These are phyloP conservation scores for Penicillium salamii DNA, from an alignment of 495 filamentous ascomycete genomes.

Conservation along the genomic window DNA sequence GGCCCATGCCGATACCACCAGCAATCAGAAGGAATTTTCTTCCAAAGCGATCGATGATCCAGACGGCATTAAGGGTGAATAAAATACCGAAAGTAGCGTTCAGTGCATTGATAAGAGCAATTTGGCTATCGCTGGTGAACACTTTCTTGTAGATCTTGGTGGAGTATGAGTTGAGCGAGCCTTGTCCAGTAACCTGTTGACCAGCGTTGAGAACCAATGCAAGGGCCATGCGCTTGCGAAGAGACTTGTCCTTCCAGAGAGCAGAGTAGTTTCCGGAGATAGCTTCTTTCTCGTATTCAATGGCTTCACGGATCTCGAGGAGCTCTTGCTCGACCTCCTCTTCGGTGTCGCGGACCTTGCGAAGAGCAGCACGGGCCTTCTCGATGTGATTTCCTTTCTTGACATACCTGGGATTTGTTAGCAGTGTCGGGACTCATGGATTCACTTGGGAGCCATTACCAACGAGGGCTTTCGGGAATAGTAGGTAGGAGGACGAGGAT, in stretches of 20 bases:
- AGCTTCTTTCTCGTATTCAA: slow-evolving; percentile 61
- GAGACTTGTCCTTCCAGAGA: slow-evolving; percentile 59
- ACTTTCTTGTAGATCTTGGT: slow-evolving; percentile 64
- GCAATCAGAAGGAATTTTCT: slow-evolving; percentile 65
- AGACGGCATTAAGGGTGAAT: slow-evolving; percentile 72
- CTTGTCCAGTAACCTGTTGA: slow-evolving; percentile 61
- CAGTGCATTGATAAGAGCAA: slow-evolving; percentile 67
- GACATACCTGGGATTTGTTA: slow-evolving; percentile 39
- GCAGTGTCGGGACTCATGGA: background rate
- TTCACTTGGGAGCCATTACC: slow-evolving; percentile 27
- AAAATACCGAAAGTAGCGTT: slow-evolving; percentile 64
- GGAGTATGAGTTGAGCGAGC: slow-evolving; percentile 61
- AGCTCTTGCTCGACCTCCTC: slow-evolving; percentile 59
- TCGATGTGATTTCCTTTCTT: slow-evolving; percentile 52
- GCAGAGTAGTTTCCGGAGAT: slow-evolving; percentile 54
- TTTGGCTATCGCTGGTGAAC: slow-evolving; percentile 49
- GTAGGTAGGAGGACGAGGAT: slow-evolving; percentile 52
- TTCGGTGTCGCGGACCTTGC: slow-evolving; percentile 52
- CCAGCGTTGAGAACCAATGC: slow-evolving; percentile 58
- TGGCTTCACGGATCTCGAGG: slow-evolving; percentile 53
- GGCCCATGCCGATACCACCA: slow-evolving; percentile 68
- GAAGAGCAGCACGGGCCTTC: slow-evolving; percentile 49
- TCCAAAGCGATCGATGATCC: slow-evolving; percentile 64
- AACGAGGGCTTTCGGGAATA: slow-evolving; percentile 58
- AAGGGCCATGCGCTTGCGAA: slow-evolving; percentile 55